Conservation (phyloP, 495 filamentous ascomycete species). For the Staphylotrichum longicolle region DNA sequence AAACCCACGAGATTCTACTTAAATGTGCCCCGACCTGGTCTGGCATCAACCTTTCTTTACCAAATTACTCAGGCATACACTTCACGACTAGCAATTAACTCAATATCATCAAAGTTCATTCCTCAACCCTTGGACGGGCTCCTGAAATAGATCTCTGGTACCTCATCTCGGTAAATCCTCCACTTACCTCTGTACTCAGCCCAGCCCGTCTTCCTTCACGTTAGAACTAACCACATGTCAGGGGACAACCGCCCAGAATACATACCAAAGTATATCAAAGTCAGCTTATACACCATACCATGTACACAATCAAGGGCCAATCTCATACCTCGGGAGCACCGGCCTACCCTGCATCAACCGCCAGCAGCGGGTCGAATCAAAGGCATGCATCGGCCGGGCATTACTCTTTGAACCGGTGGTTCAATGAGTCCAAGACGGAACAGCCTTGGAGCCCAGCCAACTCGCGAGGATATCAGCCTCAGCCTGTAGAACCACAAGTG, state of each 20-base stretch:
- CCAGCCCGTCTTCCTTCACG: too few relatives aligned
- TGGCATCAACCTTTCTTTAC: too few relatives aligned
- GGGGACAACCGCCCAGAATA: background rate
- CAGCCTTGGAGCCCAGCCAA: constrained; percentile 15
- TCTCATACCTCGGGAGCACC: too few relatives aligned
- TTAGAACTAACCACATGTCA: background rate
- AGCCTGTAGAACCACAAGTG: background rate
- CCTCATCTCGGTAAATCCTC: too few relatives aligned
- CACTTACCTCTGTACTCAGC: too few relatives aligned
- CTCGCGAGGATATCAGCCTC: background rate
- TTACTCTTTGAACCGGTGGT: constrained; percentile 18
- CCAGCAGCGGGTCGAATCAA: constrained; percentile 10
- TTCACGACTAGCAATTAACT: too few relatives aligned
- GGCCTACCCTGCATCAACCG: background rate
- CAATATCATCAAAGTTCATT: too few relatives aligned
- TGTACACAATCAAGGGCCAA: background rate
- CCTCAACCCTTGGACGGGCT: too few relatives aligned
- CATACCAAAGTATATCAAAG: background rate
- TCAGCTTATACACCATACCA: background rate
- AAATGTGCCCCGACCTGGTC: too few relatives aligned
- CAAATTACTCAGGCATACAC: too few relatives aligned
- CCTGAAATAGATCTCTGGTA: too few relatives aligned
- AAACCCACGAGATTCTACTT: too few relatives aligned
- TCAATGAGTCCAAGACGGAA: background rate
- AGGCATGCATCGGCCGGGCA: background rate